These are phyloP conservation scores for Tuber microsphaerosporum DNA, from an alignment of 495 filamentous ascomycete genomes.

Conservation along the genomic window DNA sequence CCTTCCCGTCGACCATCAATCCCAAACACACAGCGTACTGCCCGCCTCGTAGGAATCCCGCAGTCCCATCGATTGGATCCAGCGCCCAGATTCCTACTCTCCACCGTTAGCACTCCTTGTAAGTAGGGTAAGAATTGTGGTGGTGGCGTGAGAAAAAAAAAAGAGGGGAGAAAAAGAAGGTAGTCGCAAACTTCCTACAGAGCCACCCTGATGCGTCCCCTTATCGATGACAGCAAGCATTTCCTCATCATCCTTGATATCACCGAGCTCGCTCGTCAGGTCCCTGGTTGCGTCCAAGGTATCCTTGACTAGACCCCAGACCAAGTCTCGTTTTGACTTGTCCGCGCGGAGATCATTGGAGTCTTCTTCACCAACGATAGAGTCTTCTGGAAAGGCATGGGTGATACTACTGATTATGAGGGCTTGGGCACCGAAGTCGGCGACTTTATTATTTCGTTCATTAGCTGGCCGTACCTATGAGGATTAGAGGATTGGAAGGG, in stretches of 20 bases:
- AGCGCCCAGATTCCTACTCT: constrained; percentile 70
- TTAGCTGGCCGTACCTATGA: too few species aligned
- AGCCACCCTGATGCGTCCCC: constrained; percentile 72
- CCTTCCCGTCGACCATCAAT: constrained; percentile 86
- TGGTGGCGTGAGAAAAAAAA: neutral
- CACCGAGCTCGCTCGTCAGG: constrained; percentile 55
- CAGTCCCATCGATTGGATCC: constrained; percentile 95
- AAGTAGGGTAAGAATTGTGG: neutral
- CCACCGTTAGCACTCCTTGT: neutral
- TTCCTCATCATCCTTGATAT: constrained; percentile 57
- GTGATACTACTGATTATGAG: constrained; percentile 85
- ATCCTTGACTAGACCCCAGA: constrained; percentile 72
- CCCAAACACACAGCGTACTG: constrained; percentile 95
- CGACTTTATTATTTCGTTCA: constrained; percentile 46
- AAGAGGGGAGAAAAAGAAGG: neutral
- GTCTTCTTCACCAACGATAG: constrained; percentile 94
- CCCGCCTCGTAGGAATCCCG: constrained; percentile 92
- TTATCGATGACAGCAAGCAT: constrained; percentile 84
- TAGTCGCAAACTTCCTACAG: constrained; percentile 54
- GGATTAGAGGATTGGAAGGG: neutral
- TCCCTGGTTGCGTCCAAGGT: constrained; percentile 64
- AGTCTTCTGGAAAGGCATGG: constrained; percentile 80
- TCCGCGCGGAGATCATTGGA: constrained; percentile 67
- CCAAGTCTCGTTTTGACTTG: constrained; percentile 56
- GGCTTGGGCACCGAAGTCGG: constrained; percentile 95